Conservation (phyloP, 2,329 filamentous ascomycete species). For the Elsinoe fawcettii region DNA sequence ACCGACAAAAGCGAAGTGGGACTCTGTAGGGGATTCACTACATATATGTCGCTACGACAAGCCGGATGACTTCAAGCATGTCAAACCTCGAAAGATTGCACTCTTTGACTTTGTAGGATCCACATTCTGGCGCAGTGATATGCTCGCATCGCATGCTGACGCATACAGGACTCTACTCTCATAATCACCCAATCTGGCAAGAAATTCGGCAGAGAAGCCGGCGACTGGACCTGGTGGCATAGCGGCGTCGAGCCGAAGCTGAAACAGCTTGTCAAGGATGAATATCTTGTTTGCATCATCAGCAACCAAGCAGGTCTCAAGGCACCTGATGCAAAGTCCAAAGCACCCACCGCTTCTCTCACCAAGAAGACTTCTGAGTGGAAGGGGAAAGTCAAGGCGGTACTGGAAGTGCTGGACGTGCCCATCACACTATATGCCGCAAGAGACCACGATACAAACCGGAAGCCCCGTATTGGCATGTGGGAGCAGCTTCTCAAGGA, state of each 20-base stretch:
- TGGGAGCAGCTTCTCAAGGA: slow-evolving; percentile 62
- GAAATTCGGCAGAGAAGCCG: slow-evolving; percentile 59
- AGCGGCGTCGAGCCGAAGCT: slow-evolving; percentile 58
- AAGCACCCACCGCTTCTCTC: slow-evolving; percentile 59
- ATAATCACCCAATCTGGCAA: slow-evolving; percentile 75
- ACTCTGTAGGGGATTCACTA: slow-evolving; percentile 57
- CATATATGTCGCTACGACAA: slow-evolving; percentile 44
- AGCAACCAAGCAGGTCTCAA: slow-evolving; percentile 85
- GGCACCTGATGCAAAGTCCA: slow-evolving; percentile 61
- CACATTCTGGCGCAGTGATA: neutral
- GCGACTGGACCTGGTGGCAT: slow-evolving; percentile 96
- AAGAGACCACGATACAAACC: slow-evolving; percentile 69
- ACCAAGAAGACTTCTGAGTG: slow-evolving; percentile 48
- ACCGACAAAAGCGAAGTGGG: slow-evolving; percentile 67
- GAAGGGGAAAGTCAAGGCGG: slow-evolving; percentile 66
- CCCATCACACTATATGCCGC: slow-evolving; percentile 80
- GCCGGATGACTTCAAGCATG: slow-evolving; percentile 16
- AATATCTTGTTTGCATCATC: slow-evolving; percentile 68
- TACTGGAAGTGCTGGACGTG: slow-evolving; percentile 65
- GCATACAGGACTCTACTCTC: slow-evolving; percentile 69
- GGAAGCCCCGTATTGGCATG: slow-evolving; percentile 85
- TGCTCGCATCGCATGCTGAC: neutral
- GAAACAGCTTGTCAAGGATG: slow-evolving; percentile 60
- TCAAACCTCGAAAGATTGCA: slow-evolving; percentile 53
- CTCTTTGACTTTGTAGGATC: slow-evolving; percentile 58